Base-by-base conservation (phyloP, 306 rosid species). In the Ochetophila trinervis region DNA sequence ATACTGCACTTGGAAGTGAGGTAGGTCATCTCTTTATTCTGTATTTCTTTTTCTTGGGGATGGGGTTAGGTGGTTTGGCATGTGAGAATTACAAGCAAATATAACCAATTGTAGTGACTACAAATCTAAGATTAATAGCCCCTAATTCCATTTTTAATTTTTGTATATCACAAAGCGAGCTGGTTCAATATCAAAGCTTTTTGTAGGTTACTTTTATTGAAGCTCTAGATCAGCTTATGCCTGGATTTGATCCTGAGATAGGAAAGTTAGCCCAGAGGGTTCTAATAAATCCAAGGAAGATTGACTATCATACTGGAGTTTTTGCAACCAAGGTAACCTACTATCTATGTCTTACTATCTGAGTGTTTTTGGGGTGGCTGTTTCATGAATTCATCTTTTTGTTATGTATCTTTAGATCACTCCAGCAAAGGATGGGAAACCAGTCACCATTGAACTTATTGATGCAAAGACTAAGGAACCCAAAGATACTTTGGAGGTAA, bases 181-280 rank as follows among this genome's bases (percentile, higher is more conserved):
- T 47, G 37, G 19, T 54, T 74, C 60, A 71, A 70, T 70, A 57
- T 59, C 51, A 68, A 63, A 74, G 15, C 70, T 57, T 68, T 71
- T 65, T 83, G 72, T 76, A 93, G 99, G 99, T 93, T 80, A 93
- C 99, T 58, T 93, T 93, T 67, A 42, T 93, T 62, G 99, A 93
- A 80, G 99, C 99, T 73, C 79, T 93, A 63, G 97, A 90, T 80
- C 99, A 90, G 86, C 97, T 93, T 54, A 90, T 93, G 99, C 99
- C 99, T 70, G 99, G 99, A 73, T 93, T 93, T 90, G 99, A 93
- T 84, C 99, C 99, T 27, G 99, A 93, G 86, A 93, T 93, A 59
- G 86, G 99, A 77, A 93, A 93, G 78, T 82, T 93, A 76, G 99
- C 99, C 77, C 97, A 93, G 40, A 84, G 99, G 81, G 91, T 93